Conservation (phyloP, 257 asterid species). For the Apocynum venetum region DNA sequence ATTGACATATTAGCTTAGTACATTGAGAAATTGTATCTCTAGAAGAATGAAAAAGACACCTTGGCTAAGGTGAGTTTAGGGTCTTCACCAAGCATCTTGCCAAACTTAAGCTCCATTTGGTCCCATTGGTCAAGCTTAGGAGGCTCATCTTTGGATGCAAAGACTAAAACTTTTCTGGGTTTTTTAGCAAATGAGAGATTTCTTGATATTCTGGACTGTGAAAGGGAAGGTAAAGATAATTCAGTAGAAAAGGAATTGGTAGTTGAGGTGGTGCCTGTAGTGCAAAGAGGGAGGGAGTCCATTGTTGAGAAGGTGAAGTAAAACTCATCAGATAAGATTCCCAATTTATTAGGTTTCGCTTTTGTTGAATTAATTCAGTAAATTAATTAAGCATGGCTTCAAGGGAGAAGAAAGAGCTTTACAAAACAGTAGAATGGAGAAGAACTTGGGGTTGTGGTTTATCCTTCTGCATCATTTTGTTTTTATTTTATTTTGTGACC, state of each 20-base stretch:
- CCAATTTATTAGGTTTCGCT: constrained; percentile 5
- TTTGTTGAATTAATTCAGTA: background rate
- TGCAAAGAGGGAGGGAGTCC: constrained; percentile 55
- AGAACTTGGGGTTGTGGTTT: background rate
- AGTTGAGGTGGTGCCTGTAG: constrained; percentile 25
- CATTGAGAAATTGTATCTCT: background rate
- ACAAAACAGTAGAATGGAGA: background rate
- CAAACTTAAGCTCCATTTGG: constrained; percentile 88
- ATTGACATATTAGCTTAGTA: background rate
- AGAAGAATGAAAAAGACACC: constrained; percentile 35
- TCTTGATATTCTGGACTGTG: constrained; percentile 27
- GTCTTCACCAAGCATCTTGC: constrained; percentile 93
- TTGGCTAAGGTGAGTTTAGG: constrained; percentile 86
- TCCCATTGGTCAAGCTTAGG: constrained; percentile 74
- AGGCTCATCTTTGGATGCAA: constrained; percentile 60
- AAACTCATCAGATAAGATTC: constrained; percentile 30
- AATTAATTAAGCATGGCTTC: background rate
- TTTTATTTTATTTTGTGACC: background rate
- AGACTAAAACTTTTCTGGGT: constrained; percentile 43
- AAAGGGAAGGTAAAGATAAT: constrained; percentile 34
- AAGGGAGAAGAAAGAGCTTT: background rate
- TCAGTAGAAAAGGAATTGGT: constrained; percentile 30
- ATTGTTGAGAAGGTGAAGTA: constrained; percentile 33
- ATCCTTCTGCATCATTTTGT: constrained; percentile 3
- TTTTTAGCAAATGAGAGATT: constrained; percentile 35